A percentile compares a stretch with the other conserved stretches of the same genome.
Evolutionary conservation across 495 filamentous ascomycete genomes (phyloP).

Genomic region (Penicillium parvum): DNA sequence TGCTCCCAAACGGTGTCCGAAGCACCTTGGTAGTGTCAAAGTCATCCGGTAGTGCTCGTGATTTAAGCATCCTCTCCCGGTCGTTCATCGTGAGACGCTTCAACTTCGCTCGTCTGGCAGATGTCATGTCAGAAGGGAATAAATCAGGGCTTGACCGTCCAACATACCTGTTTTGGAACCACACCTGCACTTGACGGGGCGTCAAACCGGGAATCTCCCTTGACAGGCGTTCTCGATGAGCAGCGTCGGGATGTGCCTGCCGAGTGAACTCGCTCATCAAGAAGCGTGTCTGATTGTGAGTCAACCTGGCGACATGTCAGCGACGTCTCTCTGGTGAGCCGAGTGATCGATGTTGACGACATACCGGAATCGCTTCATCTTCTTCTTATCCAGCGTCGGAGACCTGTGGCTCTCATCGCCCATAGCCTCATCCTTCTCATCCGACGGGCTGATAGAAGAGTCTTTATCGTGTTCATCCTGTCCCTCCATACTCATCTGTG

Average conservation of each 20-base stretch:
- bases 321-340: neutral
- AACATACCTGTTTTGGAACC: constrained; percentile 94
- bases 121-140: constrained; percentile 20
- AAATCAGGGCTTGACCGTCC: constrained; percentile 5
- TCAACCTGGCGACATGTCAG: constrained; percentile 57
- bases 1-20: constrained; percentile 60
- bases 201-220: constrained; percentile 90
- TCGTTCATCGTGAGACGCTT: constrained; percentile 92
- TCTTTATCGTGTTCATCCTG: constrained; percentile 26
- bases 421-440: constrained; percentile 29
- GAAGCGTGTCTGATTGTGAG: constrained; percentile 94
- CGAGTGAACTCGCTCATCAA: constrained; percentile 96
- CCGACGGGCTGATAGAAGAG: constrained; percentile 27
- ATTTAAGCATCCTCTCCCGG: constrained; percentile 90
- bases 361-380: constrained; percentile 94
- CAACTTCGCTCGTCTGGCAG: constrained; percentile 79
- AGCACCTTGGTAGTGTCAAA: constrained; percentile 91
- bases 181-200: constrained; percentile 93
- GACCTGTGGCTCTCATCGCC: constrained; percentile 22
- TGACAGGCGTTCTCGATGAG: constrained; percentile 84
- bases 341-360: constrained; percentile 15
- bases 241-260: constrained; percentile 91
- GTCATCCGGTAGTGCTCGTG: constrained; percentile 82
- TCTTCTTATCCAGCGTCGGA: constrained; percentile 66
- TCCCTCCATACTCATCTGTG: constrained; percentile 14